These are phyloP conservation scores for Phytophthora litchii DNA, from an alignment of 352 stramenopile species.

Conservation along the genomic window DNA sequence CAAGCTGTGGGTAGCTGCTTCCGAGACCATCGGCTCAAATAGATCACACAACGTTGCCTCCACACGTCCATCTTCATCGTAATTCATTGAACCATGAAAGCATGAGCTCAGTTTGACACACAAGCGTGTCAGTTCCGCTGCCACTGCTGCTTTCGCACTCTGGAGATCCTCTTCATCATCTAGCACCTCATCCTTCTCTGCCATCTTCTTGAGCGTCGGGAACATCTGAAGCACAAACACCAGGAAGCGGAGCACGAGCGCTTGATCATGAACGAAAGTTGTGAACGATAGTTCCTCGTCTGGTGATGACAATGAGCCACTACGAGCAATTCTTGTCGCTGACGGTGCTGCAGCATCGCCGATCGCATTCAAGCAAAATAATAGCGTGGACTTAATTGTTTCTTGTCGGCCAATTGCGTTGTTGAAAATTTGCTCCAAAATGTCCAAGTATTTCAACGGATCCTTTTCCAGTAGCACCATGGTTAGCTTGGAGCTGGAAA, in stretches of 20 bases:
- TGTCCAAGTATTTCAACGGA: constrained; percentile 49
- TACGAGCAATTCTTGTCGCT: constrained; percentile 40
- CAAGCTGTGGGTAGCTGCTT: constrained; percentile 17
- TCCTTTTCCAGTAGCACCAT: constrained; percentile 47
- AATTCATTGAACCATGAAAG: constrained; percentile 20
- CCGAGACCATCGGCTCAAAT: constrained; percentile 33
- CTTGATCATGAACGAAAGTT: constrained; percentile 43
- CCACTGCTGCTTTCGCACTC: constrained; percentile 48
- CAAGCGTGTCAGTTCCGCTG: constrained; percentile 55
- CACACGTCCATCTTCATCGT: constrained; percentile 20
- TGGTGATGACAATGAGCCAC: constrained; percentile 12
- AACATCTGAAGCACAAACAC: constrained; percentile 69
- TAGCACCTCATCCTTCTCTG: constrained; percentile 69
- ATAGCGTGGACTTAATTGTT: constrained; percentile 50
- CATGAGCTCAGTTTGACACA: constrained; percentile 60
- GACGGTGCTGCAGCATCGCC: constrained; percentile 44
- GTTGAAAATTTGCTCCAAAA: constrained; percentile 67
- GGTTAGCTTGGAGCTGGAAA: constrained; percentile 56
- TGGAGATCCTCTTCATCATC: constrained; percentile 70
- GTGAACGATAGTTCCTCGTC: constrained; percentile 3
- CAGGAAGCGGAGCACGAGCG: constrained; percentile 61
- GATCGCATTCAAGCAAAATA: constrained; percentile 63
- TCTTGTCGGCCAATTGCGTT: constrained; percentile 57
- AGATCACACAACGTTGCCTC: constrained; percentile 35
- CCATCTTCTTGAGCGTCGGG: constrained; percentile 50